These are phyloP conservation scores for Sugiyamaella pinicola DNA, from an alignment of 1,139 yeast genomes.

Conservation along the genomic window DNA sequence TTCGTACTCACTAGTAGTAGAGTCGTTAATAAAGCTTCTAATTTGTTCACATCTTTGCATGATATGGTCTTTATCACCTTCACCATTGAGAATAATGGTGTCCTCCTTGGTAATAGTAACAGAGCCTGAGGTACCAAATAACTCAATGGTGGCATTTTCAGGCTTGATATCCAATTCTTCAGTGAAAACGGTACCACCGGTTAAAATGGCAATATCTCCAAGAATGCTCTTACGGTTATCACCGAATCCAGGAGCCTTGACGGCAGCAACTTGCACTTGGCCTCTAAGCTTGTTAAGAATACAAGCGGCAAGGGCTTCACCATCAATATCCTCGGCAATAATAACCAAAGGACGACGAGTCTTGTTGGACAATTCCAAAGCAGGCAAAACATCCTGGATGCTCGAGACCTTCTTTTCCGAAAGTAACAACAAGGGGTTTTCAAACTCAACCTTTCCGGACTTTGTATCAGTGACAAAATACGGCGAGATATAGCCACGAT, in stretches of 20 bases:
- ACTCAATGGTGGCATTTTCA: slow-evolving; percentile 85
- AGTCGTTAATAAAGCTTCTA: slow-evolving; percentile 72
- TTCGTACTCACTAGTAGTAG: slow-evolving; percentile 89
- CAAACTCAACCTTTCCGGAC: slow-evolving; percentile 96
- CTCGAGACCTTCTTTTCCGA: slow-evolving; percentile 95
- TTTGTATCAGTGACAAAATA: slow-evolving; percentile 97
- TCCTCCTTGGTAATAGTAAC: slow-evolving; percentile 96
- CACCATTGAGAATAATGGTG: slow-evolving; percentile 93
- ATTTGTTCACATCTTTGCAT: slow-evolving; percentile 95
- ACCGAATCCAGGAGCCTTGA: slow-evolving; percentile 99
- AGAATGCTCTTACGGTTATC: slow-evolving; percentile 98
- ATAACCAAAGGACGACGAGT: slow-evolving; percentile 92
- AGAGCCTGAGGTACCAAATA: slow-evolving; percentile 92
- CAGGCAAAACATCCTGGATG: slow-evolving; percentile 90
- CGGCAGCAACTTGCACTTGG: slow-evolving; percentile 98
- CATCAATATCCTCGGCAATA: slow-evolving; percentile 96
- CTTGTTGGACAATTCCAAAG: slow-evolving; percentile 93
- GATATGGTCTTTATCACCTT: slow-evolving; percentile 87
- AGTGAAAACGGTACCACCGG: slow-evolving; percentile 98
- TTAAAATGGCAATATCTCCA: slow-evolving; percentile 94
- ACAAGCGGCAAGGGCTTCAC: slow-evolving; percentile 99
- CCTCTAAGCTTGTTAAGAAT: slow-evolving; percentile 98
- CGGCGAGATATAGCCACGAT: slow-evolving; percentile 98
- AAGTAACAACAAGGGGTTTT: slow-evolving; percentile 85
- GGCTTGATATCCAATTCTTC: slow-evolving; percentile 98